Evolutionary conservation across 140 eudicot genomes (phyloP).

Genomic region (Artemisia princeps): DNA sequence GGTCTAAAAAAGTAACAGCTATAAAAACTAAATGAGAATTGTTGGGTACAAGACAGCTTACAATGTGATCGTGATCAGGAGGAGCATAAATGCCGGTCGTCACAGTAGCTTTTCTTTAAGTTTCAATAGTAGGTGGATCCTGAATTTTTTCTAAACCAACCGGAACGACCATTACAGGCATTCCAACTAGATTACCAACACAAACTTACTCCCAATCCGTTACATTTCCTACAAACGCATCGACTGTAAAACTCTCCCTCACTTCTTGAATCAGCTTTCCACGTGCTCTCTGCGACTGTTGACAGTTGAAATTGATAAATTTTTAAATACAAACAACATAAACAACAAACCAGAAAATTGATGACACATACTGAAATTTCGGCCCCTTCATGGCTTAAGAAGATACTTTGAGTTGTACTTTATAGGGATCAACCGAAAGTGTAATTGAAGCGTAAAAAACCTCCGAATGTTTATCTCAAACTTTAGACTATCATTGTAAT

Average conservation of each 20-base stretch:
- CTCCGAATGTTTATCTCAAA: too few relatives aligned
- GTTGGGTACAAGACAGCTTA: constrained; percentile 28
- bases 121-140: constrained; percentile 38
- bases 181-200: constrained; percentile 77
- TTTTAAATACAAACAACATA: too few relatives aligned
- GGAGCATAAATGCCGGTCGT: constrained; percentile 78
- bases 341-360: too few relatives aligned
- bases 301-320: background rate
- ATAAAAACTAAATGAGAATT: background rate
- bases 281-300: constrained; percentile 80
- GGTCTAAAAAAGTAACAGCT: background rate
- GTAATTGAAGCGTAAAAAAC: too few relatives aligned
- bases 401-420: too few relatives aligned
- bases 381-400: too few relatives aligned
- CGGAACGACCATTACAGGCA: constrained; percentile 80
- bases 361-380: too few relatives aligned
- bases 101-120: constrained; percentile 46
- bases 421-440: too few relatives aligned
- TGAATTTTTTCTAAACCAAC: constrained; percentile 54
- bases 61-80: constrained; percentile 71
- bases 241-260: constrained; percentile 54
- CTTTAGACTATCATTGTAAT: too few relatives aligned
- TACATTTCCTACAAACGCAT: constrained; percentile 77
- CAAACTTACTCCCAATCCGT: constrained; percentile 87
- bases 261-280: constrained; percentile 69